Conservation (phyloP, 306 rosid species). For the Cucurbita argyrosperma region DNA sequence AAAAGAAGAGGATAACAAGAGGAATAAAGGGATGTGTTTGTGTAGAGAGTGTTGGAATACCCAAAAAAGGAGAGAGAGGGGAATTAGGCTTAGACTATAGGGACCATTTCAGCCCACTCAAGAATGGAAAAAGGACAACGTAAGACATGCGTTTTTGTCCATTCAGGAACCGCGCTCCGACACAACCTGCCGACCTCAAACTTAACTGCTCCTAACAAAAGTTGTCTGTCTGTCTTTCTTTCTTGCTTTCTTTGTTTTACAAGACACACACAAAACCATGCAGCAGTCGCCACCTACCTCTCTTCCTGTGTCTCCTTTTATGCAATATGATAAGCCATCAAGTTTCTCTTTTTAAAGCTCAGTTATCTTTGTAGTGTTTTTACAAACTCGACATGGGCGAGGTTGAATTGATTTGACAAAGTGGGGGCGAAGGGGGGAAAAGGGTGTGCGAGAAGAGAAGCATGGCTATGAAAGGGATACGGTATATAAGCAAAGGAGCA, state of each 20-base stretch:
- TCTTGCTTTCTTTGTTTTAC: background rate
- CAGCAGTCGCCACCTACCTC: background rate
- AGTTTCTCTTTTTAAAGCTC: background rate
- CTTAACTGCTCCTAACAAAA: background rate
- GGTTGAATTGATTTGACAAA: background rate
- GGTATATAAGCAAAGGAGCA: constrained; percentile 31
- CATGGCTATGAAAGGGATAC: background rate
- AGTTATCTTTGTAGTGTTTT: no score
- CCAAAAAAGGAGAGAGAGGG: background rate
- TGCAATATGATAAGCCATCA: no score
- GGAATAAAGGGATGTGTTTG: background rate
- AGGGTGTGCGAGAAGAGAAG: background rate
- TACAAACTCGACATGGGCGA: background rate
- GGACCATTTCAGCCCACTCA: background rate
- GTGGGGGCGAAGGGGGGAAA: background rate
- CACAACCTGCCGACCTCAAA: background rate
- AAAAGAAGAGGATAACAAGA: background rate
- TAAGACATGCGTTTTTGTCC: constrained; percentile 4
- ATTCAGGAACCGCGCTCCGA: constrained; percentile 5
- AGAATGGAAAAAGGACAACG: background rate
- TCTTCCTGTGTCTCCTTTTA: background rate
- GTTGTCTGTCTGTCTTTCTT: background rate
- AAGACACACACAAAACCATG: constrained; percentile 1
- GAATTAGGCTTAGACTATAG: background rate
- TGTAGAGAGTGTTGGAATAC: background rate